phyloP scores from a whole-genome alignment of 805 yeast genomes.

The Nakazawaea pomicola region DNA sequence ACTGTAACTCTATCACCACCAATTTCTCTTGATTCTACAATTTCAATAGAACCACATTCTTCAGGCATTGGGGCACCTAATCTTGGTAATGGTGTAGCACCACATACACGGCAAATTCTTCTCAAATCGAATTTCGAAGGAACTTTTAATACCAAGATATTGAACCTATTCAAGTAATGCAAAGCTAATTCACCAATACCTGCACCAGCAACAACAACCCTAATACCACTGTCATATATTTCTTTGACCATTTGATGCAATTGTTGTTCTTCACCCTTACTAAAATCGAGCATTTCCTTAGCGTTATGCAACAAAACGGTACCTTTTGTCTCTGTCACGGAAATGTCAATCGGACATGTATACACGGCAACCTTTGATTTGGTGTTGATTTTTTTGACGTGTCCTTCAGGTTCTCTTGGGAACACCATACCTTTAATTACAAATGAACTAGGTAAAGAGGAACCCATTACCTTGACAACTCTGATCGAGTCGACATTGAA shows the following conservation, averaged over 20 bases:
- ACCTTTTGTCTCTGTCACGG: conserved; percentile 97
- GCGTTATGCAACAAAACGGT: conserved; percentile 95
- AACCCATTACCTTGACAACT: conserved; percentile 96
- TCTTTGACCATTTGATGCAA: conserved; percentile 81
- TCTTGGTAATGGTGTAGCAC: conserved; percentile 93
- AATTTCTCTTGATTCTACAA: conserved; percentile 87
- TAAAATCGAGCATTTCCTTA: conserved; percentile 91
- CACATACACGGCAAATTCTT: conserved; percentile 92
- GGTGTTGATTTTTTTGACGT: conserved; percentile 54
- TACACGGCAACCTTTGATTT: conserved; percentile 86
- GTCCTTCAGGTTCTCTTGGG: conserved; percentile 96
- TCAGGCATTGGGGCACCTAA: conserved; percentile 94
- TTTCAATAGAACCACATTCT: conserved; percentile 84
- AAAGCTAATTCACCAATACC: conserved; percentile 89
- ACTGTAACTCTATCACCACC: conserved; percentile 97
- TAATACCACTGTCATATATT: conserved; percentile 77
- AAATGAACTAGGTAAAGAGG: conserved; percentile 63
- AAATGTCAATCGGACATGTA: conserved; percentile 91
- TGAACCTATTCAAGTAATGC: conserved; percentile 86
- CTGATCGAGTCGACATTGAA: conserved; percentile 93
- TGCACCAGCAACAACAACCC: conserved; percentile 91
- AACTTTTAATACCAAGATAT: conserved; percentile 79
- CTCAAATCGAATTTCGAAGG: conserved; percentile 93
- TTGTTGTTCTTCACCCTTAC: conserved; percentile 94
- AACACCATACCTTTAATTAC: conserved; percentile 98